phyloP scores from a whole-genome alignment of 768 basidiomycete species.

The Mycena chlorophos region DNA sequence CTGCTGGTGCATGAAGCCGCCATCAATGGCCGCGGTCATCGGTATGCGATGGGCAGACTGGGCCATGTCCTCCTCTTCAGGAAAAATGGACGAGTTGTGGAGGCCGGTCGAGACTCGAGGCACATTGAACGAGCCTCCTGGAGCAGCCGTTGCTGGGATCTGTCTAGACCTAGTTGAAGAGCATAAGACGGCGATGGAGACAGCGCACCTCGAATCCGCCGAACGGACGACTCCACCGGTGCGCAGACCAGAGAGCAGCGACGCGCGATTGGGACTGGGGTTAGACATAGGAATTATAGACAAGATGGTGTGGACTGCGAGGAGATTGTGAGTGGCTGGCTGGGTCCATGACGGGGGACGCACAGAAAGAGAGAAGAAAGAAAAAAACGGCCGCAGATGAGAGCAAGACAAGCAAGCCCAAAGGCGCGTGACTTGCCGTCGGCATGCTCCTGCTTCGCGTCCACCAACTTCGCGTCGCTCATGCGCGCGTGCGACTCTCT shows the following conservation, averaged over 20 bases:
- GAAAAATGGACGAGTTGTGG: conserved; percentile 42
- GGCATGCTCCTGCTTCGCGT: too few relatives aligned
- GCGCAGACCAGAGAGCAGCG: conserved; percentile 85
- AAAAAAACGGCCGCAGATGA: conserved; percentile 25
- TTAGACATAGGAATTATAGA: conserved; percentile 33
- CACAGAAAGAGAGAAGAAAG: conserved; percentile 25
- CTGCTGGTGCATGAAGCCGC: conserved; percentile 67
- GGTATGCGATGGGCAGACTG: conserved; percentile 40
- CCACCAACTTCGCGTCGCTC: too few relatives aligned
- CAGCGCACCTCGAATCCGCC: too few relatives aligned
- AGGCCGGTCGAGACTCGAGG: conserved; percentile 54
- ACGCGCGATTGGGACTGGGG: conserved; percentile 66
- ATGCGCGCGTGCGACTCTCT: too few relatives aligned
- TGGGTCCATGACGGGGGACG: conserved; percentile 7
- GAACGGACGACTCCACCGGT: conserved; percentile 84
- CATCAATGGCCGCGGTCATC: conserved; percentile 73
- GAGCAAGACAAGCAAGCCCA: conserved; percentile 1
- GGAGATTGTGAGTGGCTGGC: conserved; percentile 32
- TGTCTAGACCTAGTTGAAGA: too few relatives aligned
- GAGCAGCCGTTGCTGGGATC: conserved; percentile 73
- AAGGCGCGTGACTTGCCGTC: too few relatives aligned
- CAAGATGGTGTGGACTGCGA: conserved; percentile 34
- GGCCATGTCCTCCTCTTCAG: conserved; percentile 59
- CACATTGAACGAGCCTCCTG: conserved; percentile 61
- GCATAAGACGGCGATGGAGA: too few relatives aligned